Base-by-base conservation (phyloP, 805 yeast genomes). In the Wickerhamomyces chaumierensis region DNA sequence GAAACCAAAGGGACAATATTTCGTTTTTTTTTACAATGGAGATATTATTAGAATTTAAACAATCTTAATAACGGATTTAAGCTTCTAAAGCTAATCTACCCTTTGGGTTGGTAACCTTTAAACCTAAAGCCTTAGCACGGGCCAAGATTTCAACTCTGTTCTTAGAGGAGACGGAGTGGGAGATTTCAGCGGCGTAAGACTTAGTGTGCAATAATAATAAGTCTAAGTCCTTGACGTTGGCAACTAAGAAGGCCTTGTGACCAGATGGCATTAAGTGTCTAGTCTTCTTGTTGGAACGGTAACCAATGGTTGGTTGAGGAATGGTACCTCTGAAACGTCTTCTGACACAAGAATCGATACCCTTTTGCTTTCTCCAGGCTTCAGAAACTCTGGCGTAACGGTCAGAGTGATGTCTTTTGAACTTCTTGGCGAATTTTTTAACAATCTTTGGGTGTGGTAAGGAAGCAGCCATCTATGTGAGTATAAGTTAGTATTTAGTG, bases 341-440 rank as follows among this genome's bases (percentile, higher is more conserved):
- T 80, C 99, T 92, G 69, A 94, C 96, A 75, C 86, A 79, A 58
- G 97, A 88, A 79, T 92, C 99, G 68, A 92, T 92, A 92, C 99
- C 99, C 85, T 92, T 92, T 76, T 94, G 99, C 78, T 92, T 90
- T 86, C 99, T 92, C 98, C 98, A 94, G 81, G 80, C 81, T 75
- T 86, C 96, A 63, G 85, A 74, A 59, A 92, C 96, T 75, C 99
- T 88, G 80, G 79, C 81, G 75, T 87, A 90, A 75, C 96, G 86
- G 82, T 92, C 99, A 71, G 96, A 87, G 80, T 92, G 98, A 72
- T 90, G 97, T 78, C 99, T 87, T 90, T 88, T 94, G 84, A 92
- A 92, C 81, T 82, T 83, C 80, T 86, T 86, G 65, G 87, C 68
- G 86, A 88, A 92, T 87, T 92, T 92, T 90, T 92, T 94, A 71